Evolutionary conservation across 768 basidiomycete species (phyloP), one percentile per base, ranked within the genome.

Genomic region (Tulasnella sp.): DNA sequence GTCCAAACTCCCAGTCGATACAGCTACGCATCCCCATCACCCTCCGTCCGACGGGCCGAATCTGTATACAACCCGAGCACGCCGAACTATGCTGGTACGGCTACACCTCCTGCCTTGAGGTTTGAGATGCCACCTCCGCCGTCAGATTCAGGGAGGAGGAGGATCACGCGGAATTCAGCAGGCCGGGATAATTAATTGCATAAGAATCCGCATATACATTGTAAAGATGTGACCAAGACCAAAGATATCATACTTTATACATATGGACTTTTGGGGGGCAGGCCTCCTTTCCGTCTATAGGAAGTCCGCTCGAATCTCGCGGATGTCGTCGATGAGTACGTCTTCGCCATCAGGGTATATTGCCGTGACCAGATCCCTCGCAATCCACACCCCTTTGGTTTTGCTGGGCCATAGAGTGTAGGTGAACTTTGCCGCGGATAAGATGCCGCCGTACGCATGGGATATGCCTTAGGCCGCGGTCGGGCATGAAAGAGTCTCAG

Each of bases 381-480:
- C 65, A 11, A 63, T 45, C 64, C 64, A 66, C 50, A 68, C 69
- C 51, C 59, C 25, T 22, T 52, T 8, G 22, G 67, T 61, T 17
- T 70, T 64, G 51, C 80, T 68, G 2, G 89, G 89, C 8, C 80
- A 80, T 24, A 96, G 77, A 1, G 81, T 84, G 72, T 97, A 94
- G 34, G 85, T 77, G 58, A 97, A 84, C 12, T 87, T 88, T 10
- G 97, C 72, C 2, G 92, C 91, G 1, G 92, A 93, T 4, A 96
- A 75, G 0, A 80, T 83, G 11, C 94, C 94, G n/a, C 90, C 92
- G 65, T 96, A 97, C 1, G 93, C 93, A 68, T 87, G 88, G 3
- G 91, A 92, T 51, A 94, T 93, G n/a, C 91, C 87, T 86, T 62
- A 31, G 44, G 8, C 48, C 27, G n/a, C n/a, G n/a, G n/a, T n/a